Evolutionary conservation across 2,329 filamentous ascomycete species (phyloP).

Genomic region (Aspergillus bombycis): DNA sequence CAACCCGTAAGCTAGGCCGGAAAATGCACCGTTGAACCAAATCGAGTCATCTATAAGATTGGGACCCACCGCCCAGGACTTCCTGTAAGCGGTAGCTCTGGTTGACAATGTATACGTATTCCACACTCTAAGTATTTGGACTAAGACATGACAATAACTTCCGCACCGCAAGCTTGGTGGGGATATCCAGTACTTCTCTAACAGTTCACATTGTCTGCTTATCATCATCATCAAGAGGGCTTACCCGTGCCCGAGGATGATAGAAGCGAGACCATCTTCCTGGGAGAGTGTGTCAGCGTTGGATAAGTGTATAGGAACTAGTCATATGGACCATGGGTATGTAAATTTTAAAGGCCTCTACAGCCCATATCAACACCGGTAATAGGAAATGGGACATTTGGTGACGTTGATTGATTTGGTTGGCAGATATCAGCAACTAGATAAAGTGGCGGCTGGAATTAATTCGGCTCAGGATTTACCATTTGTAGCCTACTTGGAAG

Average conservation of each 20-base stretch:
- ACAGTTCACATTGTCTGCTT: background rate
- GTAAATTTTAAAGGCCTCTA: constrained; percentile 15
- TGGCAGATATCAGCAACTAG: too few relatives aligned
- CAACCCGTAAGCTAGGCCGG: constrained; percentile 27
- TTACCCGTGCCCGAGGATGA: constrained; percentile 7
- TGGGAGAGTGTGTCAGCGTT: constrained; percentile 6
- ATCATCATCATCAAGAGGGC: background rate
- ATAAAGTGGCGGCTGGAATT: too few relatives aligned
- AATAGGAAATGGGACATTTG: too few relatives aligned
- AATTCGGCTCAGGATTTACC: too few relatives aligned
- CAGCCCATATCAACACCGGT: too few relatives aligned
- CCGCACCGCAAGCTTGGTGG: constrained; percentile 21
- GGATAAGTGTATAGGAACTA: background rate
- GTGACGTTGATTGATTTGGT: background rate
- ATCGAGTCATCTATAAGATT: constrained; percentile 21
- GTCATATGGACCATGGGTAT: constrained; percentile 9
- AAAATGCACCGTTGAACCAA: constrained; percentile 18
- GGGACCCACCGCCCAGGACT: constrained; percentile 17
- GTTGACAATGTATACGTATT: constrained; percentile 32
- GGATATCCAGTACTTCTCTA: constrained; percentile 8
- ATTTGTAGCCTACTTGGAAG: too few relatives aligned
- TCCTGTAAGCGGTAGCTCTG: constrained; percentile 21
- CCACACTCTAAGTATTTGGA: constrained; percentile 23
- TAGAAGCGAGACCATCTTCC: constrained; percentile 29
- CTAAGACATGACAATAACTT: constrained; percentile 25